Conservation (phyloP, 192 early-diverging fungal species). For the Thamnidium elegans region DNA sequence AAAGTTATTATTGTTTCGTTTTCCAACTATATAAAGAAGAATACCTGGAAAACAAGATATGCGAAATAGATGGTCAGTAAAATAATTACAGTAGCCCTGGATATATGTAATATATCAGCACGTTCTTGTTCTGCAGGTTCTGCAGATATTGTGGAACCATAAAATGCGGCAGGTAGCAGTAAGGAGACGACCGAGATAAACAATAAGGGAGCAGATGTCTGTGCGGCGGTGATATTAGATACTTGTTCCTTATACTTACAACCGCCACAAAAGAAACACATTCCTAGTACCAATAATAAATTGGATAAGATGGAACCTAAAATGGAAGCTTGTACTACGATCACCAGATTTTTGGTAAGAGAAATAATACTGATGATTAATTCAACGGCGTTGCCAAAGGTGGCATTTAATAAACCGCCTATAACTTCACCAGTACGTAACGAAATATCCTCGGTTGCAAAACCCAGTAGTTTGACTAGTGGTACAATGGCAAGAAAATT, state of each 20-base stretch:
- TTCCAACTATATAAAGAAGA: no score
- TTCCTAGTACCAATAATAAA: conserved; percentile 80
- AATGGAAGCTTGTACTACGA: conserved; percentile 86
- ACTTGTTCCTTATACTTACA: conserved; percentile 68
- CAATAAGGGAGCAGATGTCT: conserved; percentile 70
- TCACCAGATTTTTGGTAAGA: conserved; percentile 69
- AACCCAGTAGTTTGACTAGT: conserved; percentile 83
- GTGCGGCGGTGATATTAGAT: conserved; percentile 63
- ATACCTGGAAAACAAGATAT: no score
- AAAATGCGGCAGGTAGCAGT: no score
- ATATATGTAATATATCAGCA: no score
- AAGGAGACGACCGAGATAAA: conserved; percentile 45
- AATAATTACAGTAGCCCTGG: no score
- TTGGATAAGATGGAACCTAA: conserved; percentile 91
- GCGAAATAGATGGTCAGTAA: no score
- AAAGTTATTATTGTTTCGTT: no score
- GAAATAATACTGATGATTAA: conserved; percentile 83
- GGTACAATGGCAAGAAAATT: conserved; percentile 91
- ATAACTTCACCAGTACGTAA: conserved; percentile 66
- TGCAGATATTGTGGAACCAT: no score
- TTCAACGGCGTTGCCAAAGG: conserved; percentile 69
- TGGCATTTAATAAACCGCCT: conserved; percentile 82
- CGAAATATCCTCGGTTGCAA: conserved; percentile 83
- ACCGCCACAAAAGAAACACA: conserved; percentile 86
- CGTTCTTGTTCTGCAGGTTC: no score